Base-by-base conservation (phyloP, 2,329 filamentous ascomycete genomes). In the Mariannaea sp. region DNA sequence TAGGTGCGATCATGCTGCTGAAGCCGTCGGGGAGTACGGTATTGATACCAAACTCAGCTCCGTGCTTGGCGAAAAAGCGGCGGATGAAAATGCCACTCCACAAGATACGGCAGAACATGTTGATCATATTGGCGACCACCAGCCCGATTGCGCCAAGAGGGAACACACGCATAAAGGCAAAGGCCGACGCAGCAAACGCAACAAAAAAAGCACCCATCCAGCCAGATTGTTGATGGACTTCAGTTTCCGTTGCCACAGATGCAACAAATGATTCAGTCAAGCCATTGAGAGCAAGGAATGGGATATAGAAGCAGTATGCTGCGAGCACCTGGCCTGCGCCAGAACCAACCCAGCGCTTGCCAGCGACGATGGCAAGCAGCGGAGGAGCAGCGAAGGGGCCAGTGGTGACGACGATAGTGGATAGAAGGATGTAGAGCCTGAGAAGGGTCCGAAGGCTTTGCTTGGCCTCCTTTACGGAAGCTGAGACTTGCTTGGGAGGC, bases 251-350 rank as follows among this genome's bases (percentile, higher is more conserved):
- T 1, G 93, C 92, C 1, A 95, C 90, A 2, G 90, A 91, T 1
- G 92, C 87, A 13, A 97, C 92, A 65, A 99, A 97, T 0, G 92
- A 90, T 73, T 99, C 94, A 2, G 88, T 85, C 17, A 97, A 84
- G 45, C 94, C 94, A 67, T 99, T 99, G 64, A 96, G 76, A 3
- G 93, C 94, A 4, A 97, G 81, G 20, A 97, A 85, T 0, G 94
- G 94, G 54, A 99, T 90, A 74, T 96, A 97, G 71, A 91, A 92
- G 75, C 90, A 92, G 72, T 97, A 99, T 0, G 81, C 81, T 0
- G 87, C 85, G 6, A 99, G 80, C 3, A 94, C 87, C 7, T 80
- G 72, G 5, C 87, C 86, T 1, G 92, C 90, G 36, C 88, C 88
- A 0, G 87, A 86, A 3, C 78, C 79, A 0, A 84, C 79, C 94